phyloP scores from a whole-genome alignment of 1,139 yeast species.

The Saccharomyces hybrid region DNA sequence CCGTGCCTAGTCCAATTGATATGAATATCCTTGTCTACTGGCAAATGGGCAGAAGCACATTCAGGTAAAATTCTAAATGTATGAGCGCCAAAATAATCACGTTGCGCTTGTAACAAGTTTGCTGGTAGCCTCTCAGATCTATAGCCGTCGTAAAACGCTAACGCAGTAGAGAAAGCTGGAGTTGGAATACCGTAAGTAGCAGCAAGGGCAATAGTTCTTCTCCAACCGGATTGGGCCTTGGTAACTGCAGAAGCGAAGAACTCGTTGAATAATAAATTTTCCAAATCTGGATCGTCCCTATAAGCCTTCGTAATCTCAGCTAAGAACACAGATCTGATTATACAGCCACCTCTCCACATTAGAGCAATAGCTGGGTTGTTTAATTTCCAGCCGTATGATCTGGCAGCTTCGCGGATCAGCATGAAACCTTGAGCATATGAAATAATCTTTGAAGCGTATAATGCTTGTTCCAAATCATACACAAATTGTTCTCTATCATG shows the following conservation, averaged over 20 bases:
- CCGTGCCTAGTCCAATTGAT: slow-evolving; percentile 99
- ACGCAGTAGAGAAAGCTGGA: slow-evolving; percentile 95
- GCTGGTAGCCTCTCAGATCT: slow-evolving; percentile 95
- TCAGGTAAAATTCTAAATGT: slow-evolving; percentile 94
- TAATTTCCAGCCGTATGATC: slow-evolving; percentile 92
- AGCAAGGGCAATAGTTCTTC: slow-evolving; percentile 74
- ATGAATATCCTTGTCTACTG: slow-evolving; percentile 80
- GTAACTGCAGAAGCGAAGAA: slow-evolving; percentile 87
- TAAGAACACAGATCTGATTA: slow-evolving; percentile 96
- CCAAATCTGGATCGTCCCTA: slow-evolving; percentile 87
- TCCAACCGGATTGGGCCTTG: slow-evolving; percentile 96
- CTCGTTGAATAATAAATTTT: slow-evolving; percentile 90
- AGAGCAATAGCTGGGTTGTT: slow-evolving; percentile 97
- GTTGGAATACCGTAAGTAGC: slow-evolving; percentile 87
- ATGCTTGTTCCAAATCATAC: slow-evolving; percentile 94
- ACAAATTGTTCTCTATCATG: slow-evolving; percentile 77
- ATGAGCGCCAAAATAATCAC: slow-evolving; percentile 99
- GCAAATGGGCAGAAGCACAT: slow-evolving; percentile 63
- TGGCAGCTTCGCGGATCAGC: slow-evolving; percentile 98
- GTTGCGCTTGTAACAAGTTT: slow-evolving; percentile 96
- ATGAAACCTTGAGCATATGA: slow-evolving; percentile 99
- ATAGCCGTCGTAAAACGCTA: slow-evolving; percentile 98
- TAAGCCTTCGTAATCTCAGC: slow-evolving; percentile 96
- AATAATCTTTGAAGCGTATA: slow-evolving; percentile 96
- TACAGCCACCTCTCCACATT: slow-evolving; percentile 99